Conservation (phyloP, 306 rosid genomes). For the Quercus cerris region DNA sequence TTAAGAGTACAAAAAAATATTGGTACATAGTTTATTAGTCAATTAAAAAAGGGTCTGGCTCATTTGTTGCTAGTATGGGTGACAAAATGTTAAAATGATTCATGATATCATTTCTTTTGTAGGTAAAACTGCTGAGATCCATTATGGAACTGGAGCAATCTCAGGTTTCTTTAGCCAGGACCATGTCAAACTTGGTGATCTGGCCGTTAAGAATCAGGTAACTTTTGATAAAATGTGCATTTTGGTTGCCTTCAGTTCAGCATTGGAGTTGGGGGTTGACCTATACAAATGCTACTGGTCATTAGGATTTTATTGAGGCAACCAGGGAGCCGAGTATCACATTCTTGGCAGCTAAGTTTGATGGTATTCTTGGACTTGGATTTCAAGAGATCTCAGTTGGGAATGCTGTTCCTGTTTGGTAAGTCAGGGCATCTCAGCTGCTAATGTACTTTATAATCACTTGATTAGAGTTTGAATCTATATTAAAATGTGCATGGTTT, state of each 20-base stretch:
- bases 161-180: conserved; percentile 45
- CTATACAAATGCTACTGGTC: neutral
- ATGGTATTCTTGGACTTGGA: conserved; percentile 31
- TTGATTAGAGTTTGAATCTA: neutral
- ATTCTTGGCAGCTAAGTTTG: conserved; percentile 40
- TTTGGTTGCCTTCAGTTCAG: neutral
- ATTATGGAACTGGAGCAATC: conserved; percentile 44
- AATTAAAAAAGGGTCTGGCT: neutral
- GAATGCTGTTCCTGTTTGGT: conserved; percentile 46
- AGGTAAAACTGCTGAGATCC: conserved; percentile 42
- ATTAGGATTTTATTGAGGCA: conserved; percentile 48
- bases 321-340: conserved; percentile 41
- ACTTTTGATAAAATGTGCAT: neutral
- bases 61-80: neutral
- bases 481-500: neutral
- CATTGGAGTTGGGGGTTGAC: neutral
- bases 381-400: conserved; percentile 41
- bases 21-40: neutral
- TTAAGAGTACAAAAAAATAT: neutral
- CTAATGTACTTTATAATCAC: neutral
- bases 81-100: neutral
- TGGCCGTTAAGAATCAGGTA: conserved; percentile 32
- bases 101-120: neutral
- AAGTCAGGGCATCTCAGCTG: conserved; percentile 8
- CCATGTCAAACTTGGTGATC: conserved; percentile 27